phyloP scores from a whole-genome alignment of 345 rosid species.

The Pistacia atlantica region DNA sequence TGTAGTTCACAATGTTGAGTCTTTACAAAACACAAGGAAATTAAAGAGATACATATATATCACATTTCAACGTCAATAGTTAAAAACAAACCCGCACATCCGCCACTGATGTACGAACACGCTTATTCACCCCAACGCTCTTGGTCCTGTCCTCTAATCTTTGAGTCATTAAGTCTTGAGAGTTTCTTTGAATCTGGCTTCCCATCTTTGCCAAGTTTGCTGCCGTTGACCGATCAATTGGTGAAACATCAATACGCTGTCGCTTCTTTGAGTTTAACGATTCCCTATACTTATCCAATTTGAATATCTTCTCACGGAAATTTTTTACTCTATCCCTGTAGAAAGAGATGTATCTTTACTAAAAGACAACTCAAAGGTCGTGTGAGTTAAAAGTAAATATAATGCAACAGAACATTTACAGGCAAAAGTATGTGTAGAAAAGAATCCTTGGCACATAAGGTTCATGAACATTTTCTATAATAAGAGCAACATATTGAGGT shows the following conservation, averaged over 20 bases:
- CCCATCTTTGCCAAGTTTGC: constrained; percentile 58
- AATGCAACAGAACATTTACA: constrained; percentile 10
- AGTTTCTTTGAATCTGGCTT: constrained; percentile 65
- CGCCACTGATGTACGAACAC: constrained; percentile 61
- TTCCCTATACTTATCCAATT: constrained; percentile 72
- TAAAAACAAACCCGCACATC: constrained; percentile 81
- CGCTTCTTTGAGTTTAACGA: constrained; percentile 76
- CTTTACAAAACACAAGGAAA: not conserved
- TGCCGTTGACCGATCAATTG: constrained; percentile 62
- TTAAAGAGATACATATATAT: constrained; percentile 7
- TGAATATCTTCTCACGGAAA: constrained; percentile 61
- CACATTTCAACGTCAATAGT: constrained; percentile 19
- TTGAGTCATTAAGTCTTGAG: constrained; percentile 56
- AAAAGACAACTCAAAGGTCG: not conserved
- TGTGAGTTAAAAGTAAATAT: not conserved
- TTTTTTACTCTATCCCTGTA: constrained; percentile 75
- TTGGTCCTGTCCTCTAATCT: constrained; percentile 77
- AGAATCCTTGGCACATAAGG: not conserved
- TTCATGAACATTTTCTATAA: not conserved
- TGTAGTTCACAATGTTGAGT: not conserved
- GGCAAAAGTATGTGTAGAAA: constrained; percentile 2
- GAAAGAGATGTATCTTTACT: constrained; percentile 27
- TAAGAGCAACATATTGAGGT: not conserved
- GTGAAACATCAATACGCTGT: constrained; percentile 57
- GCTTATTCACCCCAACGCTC: constrained; percentile 74